Base-by-base conservation (phyloP, 2,329 filamentous ascomycete species). In the Aureobasidium namibiae region DNA sequence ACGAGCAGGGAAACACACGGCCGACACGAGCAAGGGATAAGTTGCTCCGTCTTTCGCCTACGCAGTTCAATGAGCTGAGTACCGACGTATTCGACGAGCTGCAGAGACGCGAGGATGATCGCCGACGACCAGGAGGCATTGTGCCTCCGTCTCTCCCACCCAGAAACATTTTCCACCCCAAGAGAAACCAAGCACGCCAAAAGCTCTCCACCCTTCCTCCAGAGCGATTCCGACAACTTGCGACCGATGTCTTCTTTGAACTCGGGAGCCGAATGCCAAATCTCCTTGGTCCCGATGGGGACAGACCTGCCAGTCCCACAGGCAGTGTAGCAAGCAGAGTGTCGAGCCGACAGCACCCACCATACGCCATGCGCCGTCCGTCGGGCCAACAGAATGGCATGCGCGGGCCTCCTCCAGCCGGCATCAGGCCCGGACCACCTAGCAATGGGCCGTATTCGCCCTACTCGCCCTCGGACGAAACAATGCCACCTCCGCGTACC, bases 61-160 rank as follows among this genome's bases (percentile, higher is more conserved):
- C 95, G 29, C 94, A 99, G 73, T 97, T 99, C 73, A 90, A 95
- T 74, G 94, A 99, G 76, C 82, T 99, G 63, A 96, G 92, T 74
- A 97, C 92, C 60, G 94, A 99, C 75, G 92, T 99, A 41, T 97
- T 89, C 75, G 94, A 99, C 74, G 94, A 99, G 75, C 80, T 97
- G 64, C 80, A 95, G 65, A 87, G 94, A 61, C 85, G 94, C 64
- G 92, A 97, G 73, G 83, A 88, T 64, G 80, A 79, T 54, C 74
- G 76, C 38, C 69, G 71, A 63, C 69, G 73, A 53, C 72, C 75
- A 31, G 75, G 75, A n/a, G 72, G 73, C 60, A 81, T 72, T 68
- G 80, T 65, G n/a, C 89, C 90, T 1, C 76, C 83, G 13, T 95
- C 85, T 69, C 82, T 99, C 6, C 77, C 89, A 24, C 90, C 94